Base-by-base conservation (phyloP, 2,329 filamentous ascomycete species). In the Emericellopsis atlantica region DNA sequence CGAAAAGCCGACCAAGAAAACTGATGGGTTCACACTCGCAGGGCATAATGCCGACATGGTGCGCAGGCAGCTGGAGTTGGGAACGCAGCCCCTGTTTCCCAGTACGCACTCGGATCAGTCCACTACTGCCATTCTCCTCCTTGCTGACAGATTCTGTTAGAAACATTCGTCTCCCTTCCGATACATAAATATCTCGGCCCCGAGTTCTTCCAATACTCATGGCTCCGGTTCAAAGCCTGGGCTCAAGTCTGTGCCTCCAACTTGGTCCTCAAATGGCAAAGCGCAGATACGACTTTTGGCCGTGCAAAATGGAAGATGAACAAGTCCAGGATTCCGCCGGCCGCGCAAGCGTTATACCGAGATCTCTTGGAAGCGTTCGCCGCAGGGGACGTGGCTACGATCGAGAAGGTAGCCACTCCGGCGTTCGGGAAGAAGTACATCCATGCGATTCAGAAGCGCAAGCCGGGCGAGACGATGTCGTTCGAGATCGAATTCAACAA, bases 351-450 rank as follows among this genome's bases (percentile, higher is more conserved):
- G 16, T 61, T 83, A 51, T 79, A 85, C 56, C 60, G 63, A 40
- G 60, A 72, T 47, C 74, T 84, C 66, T 75, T 77, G 49, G 66
- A 69, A 43, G 73, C 73, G 5, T 70, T 82, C 39, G 80, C 81
- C 6, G 58, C 59, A 2, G 76, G 74, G 44, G 73, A 82, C 59
- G 60, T 63, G 47, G 48, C 52, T 2, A 60, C 66, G 5, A 60
- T 84, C 22, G 58, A 65, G 36, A 56, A 58, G 23, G 57, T 81
- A 37, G 83, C 79, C 61, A 58, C 69, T 18, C 57, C 64, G 26
- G 65, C 68, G 21, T 65, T 83, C 36, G 64, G 62, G 46, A 54
- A 63, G 36, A 65, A 65, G 39, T 69, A 85, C 46, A 52, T 58
- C n/a, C 55, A 61, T 8, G 67, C 71, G 42, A 67, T 85, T 47